A percentile compares a stretch with the other conserved stretches of the same genome.
Conservation (phyloP, 2,329 filamentous ascomycete species). For the Talaromyces islandicus region DNA sequence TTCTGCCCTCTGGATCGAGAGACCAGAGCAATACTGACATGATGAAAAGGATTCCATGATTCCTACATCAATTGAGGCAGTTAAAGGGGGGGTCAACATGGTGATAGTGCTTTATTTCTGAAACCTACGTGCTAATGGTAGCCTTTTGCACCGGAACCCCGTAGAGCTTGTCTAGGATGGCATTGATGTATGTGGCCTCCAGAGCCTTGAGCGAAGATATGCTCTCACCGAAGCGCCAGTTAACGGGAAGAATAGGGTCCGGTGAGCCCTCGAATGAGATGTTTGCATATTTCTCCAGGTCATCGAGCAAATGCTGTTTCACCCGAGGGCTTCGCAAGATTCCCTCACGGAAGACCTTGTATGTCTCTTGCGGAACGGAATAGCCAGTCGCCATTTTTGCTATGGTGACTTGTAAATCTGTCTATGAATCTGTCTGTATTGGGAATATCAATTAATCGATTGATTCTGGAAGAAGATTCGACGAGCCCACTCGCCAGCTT, state of each 20-base stretch:
- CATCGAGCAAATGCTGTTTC: constrained; percentile 2
- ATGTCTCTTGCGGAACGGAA: not conserved
- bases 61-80: not conserved
- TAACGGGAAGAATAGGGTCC: constrained; percentile 1
- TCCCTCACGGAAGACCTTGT: constrained; percentile 1
- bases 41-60: constrained; percentile 2
- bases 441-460: not conserved
- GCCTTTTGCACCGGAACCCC: not conserved
- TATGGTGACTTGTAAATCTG: not conserved
- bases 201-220: constrained; percentile 3
- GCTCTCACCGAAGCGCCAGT: constrained; percentile 6
- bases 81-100: not conserved
- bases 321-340: not conserved
- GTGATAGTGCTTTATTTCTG: not conserved
- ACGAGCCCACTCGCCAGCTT: not conserved
- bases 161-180: constrained; percentile 1
- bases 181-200: constrained; percentile 4
- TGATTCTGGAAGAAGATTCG: not conserved
- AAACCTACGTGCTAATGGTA: not conserved
- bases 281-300: constrained; percentile 2
- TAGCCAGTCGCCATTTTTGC: not conserved
- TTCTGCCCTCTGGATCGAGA: constrained; percentile 3
- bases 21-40: constrained; percentile 7
- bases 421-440: not conserved
- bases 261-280: not conserved